Evolutionary conservation across 257 asterid genomes (phyloP).

Genomic region (Dorcoceras hygrometricum): DNA sequence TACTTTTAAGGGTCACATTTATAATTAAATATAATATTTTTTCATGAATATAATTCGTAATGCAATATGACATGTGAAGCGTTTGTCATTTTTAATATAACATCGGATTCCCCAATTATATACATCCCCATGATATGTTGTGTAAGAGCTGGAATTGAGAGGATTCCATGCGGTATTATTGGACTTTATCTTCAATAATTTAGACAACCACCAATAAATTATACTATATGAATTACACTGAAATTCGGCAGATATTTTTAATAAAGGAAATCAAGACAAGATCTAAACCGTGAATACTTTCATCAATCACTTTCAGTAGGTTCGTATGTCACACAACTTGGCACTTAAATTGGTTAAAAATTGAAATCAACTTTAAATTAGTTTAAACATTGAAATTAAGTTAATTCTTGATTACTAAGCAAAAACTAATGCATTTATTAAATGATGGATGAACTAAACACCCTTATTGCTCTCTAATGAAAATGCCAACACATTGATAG

Average conservation of each 20-base stretch:
- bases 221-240: too few relatives aligned
- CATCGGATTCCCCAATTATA: background rate
- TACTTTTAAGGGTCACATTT: too few relatives aligned
- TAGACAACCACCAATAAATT: too few relatives aligned
- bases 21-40: too few relatives aligned
- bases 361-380: too few relatives aligned
- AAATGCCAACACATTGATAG: background rate
- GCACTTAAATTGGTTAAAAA: background rate
- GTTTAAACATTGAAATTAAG: background rate
- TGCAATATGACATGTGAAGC: too few relatives aligned
- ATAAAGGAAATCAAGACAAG: too few relatives aligned
- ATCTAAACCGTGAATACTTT: too few relatives aligned
- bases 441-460: background rate
- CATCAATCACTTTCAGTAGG: background rate
- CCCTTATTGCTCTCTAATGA: background rate
- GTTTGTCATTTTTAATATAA: too few relatives aligned
- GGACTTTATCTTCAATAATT: background rate
- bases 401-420: background rate
- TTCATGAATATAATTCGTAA: too few relatives aligned
- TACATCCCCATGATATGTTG: background rate
- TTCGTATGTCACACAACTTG: background rate
- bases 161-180: background rate
- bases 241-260: too few relatives aligned
- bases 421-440: too few relatives aligned
- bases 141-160: background rate